Evolutionary conservation across 2,329 filamentous ascomycete species (phyloP).

Genomic region (Epichloe scottii): DNA sequence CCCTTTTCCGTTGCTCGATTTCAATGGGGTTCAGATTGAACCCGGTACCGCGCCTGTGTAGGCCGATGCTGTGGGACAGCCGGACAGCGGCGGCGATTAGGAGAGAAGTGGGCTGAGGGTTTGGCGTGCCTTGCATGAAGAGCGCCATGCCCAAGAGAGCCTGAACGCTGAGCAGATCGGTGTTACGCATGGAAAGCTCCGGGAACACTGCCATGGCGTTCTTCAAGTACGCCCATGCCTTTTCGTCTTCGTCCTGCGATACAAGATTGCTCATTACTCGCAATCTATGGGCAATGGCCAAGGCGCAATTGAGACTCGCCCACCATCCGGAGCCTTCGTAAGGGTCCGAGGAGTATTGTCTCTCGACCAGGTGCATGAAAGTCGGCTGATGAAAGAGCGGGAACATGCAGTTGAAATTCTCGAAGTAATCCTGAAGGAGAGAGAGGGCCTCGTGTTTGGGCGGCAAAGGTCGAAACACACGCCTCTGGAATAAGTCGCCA

Average conservation of each 20-base stretch:
- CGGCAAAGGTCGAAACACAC: constrained; percentile 72
- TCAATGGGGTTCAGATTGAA: constrained; percentile 92
- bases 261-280: constrained; percentile 93
- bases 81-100: constrained; percentile 84
- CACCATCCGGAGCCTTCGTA: constrained; percentile 97
- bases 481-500: constrained; percentile 76
- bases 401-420: constrained; percentile 99
- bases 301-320: constrained; percentile 86
- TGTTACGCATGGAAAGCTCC: constrained; percentile 91
- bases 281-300: constrained; percentile 87
- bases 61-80: constrained; percentile 81
- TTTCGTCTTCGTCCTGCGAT: constrained; percentile 80
- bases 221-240: constrained; percentile 91
- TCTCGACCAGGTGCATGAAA: constrained; percentile 93
- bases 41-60: constrained; percentile 84
- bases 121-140: constrained; percentile 92
- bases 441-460: constrained; percentile 79
- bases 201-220: constrained; percentile 90
- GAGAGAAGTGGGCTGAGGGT: constrained; percentile 87
- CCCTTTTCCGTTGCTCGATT: constrained; percentile 69
- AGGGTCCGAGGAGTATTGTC: constrained; percentile 83
- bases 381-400: constrained; percentile 95
- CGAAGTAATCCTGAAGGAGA: constrained; percentile 85
- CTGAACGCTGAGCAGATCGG: constrained; percentile 88
- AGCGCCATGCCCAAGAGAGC: constrained; percentile 85